phyloP scores from a whole-genome alignment of 1,284 basidiomycete genomes.

The Papiliotrema flavescens region DNA sequence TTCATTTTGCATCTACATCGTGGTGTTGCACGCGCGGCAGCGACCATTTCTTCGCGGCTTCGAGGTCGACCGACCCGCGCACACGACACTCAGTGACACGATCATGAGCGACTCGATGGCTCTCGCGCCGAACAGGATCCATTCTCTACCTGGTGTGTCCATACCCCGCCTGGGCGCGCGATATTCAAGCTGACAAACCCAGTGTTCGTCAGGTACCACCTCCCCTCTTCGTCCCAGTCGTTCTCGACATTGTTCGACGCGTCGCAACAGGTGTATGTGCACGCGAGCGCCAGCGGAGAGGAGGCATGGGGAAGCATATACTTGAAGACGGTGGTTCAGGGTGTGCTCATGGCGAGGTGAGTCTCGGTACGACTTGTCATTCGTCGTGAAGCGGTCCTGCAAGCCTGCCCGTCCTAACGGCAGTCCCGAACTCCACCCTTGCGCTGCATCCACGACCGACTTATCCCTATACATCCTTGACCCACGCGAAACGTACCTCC shows the following conservation, averaged over 20 bases:
- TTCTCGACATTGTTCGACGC: slow-evolving; percentile 36
- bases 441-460: slow-evolving; percentile 28
- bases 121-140: slow-evolving; percentile 40
- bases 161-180: not conserved
- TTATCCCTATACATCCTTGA: slow-evolving; percentile 44
- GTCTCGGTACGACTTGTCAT: not conserved
- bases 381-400: not conserved
- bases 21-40: not conserved
- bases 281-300: slow-evolving; percentile 30
- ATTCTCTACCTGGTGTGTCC: slow-evolving; percentile 39
- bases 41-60: not conserved
- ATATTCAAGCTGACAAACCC: slow-evolving; percentile 6
- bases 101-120: slow-evolving; percentile 6
- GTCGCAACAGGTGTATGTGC: slow-evolving; percentile 44
- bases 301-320: slow-evolving; percentile 45
- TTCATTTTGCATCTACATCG: too few relatives aligned
- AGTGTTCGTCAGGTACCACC: slow-evolving; percentile 43
- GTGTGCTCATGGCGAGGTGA: slow-evolving; percentile 43
- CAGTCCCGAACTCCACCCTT: slow-evolving; percentile 43
- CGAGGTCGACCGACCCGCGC: not conserved
- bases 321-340: slow-evolving; percentile 42
- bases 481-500: slow-evolving; percentile 42
- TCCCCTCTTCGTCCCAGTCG: slow-evolving; percentile 33
- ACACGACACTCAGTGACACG: not conserved
- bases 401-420: not conserved